Base-by-base conservation (phyloP, 768 basidiomycete genomes). In the Leccinellum albellum region DNA sequence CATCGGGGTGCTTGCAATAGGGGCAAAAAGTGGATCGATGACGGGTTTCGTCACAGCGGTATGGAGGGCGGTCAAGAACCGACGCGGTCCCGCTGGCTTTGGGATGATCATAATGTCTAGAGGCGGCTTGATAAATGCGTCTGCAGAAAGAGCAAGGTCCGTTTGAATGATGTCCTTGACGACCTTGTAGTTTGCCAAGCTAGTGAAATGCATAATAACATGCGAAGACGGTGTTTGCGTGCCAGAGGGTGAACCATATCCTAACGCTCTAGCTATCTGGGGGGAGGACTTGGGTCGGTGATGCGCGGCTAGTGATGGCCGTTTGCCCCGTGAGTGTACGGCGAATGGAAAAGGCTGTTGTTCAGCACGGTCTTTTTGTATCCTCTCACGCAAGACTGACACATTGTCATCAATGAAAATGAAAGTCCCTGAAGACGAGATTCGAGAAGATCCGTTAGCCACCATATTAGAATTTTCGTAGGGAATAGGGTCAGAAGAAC, bases 91-190 rank as follows among this genome's bases (percentile, higher is more conserved):
- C 17, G 91, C 95, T 10, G 96, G 96, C 73, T 98, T 99, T 21
- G 95, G 96, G 37, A 98, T 88, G 62, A 99, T 92, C 82, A 98
- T 91, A 28, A 99, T 84, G 64, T 99, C 97, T 1, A 97, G 88
- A 12, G 89, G 70, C 15, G 79, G 76, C 23, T 75, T 67, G 65
- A 76, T 57, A 12, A 80, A 73, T 33, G 73, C 64, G 52, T 81
- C 81, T 1, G 79, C 78, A 54, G 79, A 78, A 37, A 67, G 58
- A 59, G 79, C 76, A 28, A 72, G 64, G 20, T 73, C 64, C 17
- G 83, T 84, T 62, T 94, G 88, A 20, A 98, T 79, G 12, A 87
- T 78, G 62, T 98, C 94, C 67, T 91, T 92, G 51, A 95, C 87
- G 33, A 81, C 65, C 70, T 92, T 95, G 80, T 91, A 98, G 61